Evolutionary conservation across 2,329 filamentous ascomycete genomes (phyloP).

Genomic region (Fusarium pilosicola): DNA sequence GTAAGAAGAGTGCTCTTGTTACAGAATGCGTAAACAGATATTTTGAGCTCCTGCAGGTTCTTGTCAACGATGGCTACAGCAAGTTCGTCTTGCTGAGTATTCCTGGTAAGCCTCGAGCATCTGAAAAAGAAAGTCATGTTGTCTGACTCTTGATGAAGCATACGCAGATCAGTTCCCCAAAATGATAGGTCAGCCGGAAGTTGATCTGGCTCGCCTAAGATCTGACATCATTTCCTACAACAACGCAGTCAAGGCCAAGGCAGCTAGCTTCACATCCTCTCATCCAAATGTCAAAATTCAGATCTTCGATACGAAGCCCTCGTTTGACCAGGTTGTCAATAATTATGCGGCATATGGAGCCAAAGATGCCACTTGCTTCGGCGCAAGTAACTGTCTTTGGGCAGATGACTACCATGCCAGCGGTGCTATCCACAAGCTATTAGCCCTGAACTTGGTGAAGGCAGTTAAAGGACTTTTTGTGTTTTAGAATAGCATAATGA

Average conservation of each 20-base stretch:
- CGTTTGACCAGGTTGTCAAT: slow-evolving; percentile 16
- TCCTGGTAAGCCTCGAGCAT: neutral
- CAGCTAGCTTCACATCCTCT: slow-evolving; percentile 11
- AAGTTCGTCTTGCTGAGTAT: slow-evolving; percentile 29
- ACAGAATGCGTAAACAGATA: slow-evolving; percentile 23
- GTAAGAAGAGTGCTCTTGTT: slow-evolving; percentile 19
- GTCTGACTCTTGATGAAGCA: neutral
- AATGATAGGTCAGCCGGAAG: slow-evolving; percentile 20
- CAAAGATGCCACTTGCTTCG: slow-evolving; percentile 30
- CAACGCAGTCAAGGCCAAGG: slow-evolving; percentile 10
- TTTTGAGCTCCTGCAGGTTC: slow-evolving; percentile 27
- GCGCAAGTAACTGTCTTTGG: slow-evolving; percentile 27
- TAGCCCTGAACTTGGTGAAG: slow-evolving; percentile 23
- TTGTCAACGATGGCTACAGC: slow-evolving; percentile 10
- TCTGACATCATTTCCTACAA: slow-evolving; percentile 26
- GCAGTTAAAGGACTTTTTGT: neutral
- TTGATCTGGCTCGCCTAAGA: slow-evolving; percentile 13
- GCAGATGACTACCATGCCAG: slow-evolving; percentile 35
- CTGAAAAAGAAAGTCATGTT: rapidly evolving
- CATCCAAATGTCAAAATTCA: slow-evolving; percentile 14
- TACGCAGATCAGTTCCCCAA: slow-evolving; percentile 30
- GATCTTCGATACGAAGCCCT: slow-evolving; percentile 22
- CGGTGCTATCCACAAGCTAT: slow-evolving; percentile 29
- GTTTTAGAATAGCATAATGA: neutral
- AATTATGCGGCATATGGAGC: slow-evolving; percentile 22